Conservation (phyloP, 345 rosid genomes). For the Xanthoceras sorbifolium region DNA sequence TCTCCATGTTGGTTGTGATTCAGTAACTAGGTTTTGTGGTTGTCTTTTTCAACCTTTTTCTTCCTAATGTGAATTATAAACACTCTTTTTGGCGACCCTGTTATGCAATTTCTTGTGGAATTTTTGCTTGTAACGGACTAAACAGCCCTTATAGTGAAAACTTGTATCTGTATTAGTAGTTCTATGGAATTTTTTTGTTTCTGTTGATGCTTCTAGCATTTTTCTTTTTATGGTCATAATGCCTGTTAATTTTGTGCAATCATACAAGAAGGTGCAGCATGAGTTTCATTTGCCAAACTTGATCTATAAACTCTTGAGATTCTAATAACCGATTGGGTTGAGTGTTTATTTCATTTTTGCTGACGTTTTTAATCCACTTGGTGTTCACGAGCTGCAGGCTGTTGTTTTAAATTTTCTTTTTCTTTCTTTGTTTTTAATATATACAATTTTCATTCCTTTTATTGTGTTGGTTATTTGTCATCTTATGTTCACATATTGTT, state of each 20-base stretch:
- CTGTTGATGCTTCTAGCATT: not conserved
- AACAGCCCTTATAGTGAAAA: not conserved
- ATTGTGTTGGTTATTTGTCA: not conserved
- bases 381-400: not conserved
- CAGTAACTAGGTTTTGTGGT: not conserved
- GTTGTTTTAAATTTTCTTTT: not conserved
- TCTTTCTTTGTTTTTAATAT: conserved; percentile 22
- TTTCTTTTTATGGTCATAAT: not conserved
- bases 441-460: not conserved
- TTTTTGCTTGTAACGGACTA: not conserved
- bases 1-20: not conserved
- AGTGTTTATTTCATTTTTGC: not conserved
- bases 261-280: not conserved
- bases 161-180: not conserved
- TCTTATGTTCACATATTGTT: not conserved
- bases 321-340: not conserved
- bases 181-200: not conserved
- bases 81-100: not conserved
- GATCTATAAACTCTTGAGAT: not conserved
- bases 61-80: not conserved
- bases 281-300: not conserved
- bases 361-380: not conserved
- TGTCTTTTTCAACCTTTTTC: too few relatives aligned
- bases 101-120: not conserved
- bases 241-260: not conserved